Conservation (phyloP, 108 stramenopile genomes). For the Nitzschia putrida region DNA sequence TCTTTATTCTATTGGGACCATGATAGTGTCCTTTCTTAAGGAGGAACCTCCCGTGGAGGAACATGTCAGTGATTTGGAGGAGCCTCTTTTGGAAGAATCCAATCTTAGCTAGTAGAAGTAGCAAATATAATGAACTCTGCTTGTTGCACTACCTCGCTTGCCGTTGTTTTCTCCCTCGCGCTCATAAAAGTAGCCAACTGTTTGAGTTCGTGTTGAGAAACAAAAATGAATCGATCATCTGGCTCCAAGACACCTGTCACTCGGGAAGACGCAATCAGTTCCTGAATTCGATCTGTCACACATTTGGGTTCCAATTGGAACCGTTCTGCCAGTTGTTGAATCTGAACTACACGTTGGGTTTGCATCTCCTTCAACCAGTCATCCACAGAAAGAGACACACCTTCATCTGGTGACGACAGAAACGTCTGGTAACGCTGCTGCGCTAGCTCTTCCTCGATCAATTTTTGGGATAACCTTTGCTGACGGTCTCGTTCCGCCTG, state of each 20-base stretch:
- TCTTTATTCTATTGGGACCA: slow-evolving; percentile 61
- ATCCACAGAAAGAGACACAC: slow-evolving; percentile 31
- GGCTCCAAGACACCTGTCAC: slow-evolving; percentile 29
- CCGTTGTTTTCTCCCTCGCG: slow-evolving; percentile 1
- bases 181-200: slow-evolving; percentile 11
- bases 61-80: background rate
- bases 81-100: background rate
- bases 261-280: slow-evolving; percentile 30
- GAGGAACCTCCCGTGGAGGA: background rate
- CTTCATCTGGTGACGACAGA: slow-evolving; percentile 1
- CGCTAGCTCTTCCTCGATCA: slow-evolving; percentile 17
- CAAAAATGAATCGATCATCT: slow-evolving; percentile 8
- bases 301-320: slow-evolving; percentile 23
- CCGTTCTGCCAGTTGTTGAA: slow-evolving; percentile 41
- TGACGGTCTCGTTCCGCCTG: slow-evolving; percentile 24
- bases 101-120: background rate
- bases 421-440: slow-evolving; percentile 27
- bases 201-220: slow-evolving; percentile 13
- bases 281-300: slow-evolving; percentile 28
- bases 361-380: slow-evolving; percentile 41
- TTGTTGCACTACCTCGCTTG: slow-evolving; percentile 1
- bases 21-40: slow-evolving; percentile 37
- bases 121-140: background rate
- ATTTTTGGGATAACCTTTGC: slow-evolving; percentile 15
- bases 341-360: slow-evolving; percentile 25